phyloP scores from a whole-genome alignment of 73 alveolate species.

The Stentor coeruleus region DNA sequence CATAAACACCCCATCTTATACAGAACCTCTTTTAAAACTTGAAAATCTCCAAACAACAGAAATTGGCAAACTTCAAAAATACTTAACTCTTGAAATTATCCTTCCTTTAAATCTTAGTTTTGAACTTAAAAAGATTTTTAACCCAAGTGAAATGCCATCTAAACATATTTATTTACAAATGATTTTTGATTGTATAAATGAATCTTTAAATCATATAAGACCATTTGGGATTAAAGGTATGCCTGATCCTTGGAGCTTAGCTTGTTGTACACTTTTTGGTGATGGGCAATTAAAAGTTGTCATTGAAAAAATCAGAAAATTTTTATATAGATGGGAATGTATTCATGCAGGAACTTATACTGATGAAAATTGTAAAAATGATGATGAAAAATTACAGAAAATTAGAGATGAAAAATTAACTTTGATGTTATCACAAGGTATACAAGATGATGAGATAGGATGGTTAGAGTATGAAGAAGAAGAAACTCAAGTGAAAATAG shows the following conservation, averaged over 20 bases:
- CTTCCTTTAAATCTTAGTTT: background rate
- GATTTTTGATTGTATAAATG: conserved; percentile 50
- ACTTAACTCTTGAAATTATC: background rate
- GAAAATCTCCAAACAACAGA: background rate
- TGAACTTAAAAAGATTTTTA: background rate
- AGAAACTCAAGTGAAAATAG: conserved; percentile 46
- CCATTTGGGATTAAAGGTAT: conserved; percentile 49
- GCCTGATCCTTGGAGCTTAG: conserved; percentile 49
- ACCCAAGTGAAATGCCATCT: background rate
- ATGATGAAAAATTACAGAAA: conserved; percentile 39
- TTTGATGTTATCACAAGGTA: conserved; percentile 39
- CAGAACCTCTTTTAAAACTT: background rate
- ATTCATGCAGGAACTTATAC: conserved; percentile 32
- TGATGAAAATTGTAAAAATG: conserved; percentile 32
- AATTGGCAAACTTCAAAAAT: background rate
- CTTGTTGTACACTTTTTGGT: conserved; percentile 32
- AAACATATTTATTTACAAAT: conserved; percentile 28
- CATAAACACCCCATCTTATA: conserved; percentile 11
- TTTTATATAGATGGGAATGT: conserved; percentile 49
- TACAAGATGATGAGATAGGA: conserved; percentile 9
- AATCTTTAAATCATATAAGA: conserved; percentile 46
- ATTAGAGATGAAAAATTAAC: conserved; percentile 43
- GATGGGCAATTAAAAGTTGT: conserved; percentile 33
- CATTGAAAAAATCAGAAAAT: conserved; percentile 34
- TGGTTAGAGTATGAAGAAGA: conserved; percentile 57